Base-by-base conservation (phyloP, 306 rosid genomes). In the Cucurbita moschata region DNA sequence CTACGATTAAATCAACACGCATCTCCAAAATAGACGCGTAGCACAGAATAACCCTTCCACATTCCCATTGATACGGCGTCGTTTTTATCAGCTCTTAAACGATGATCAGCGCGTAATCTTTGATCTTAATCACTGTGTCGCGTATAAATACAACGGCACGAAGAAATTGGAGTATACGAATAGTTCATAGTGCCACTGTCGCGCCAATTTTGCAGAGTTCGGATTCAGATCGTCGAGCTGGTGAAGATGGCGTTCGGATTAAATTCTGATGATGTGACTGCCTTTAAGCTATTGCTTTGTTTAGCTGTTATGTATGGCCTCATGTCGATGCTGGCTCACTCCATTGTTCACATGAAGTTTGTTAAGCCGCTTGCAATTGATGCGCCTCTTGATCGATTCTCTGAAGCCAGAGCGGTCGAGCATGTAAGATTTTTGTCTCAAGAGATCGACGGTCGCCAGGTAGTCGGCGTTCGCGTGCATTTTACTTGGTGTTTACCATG, bases 401-500 rank as follows among this genome's bases (percentile, higher is more conserved):
- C 99, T 1, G 99, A 91, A 81, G 97, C 81, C 35, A 84, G 99
- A 81, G 88, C 99, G 35, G 56, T 91, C 43, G 75, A 89, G 43
- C 99, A 95, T 19, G 83, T 95, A 13, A 91, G 96, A 10, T 38
- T 86, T 10, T 76, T 95, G 85, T 75, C 99, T 53, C 74, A 95
- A 47, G 96, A 91, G 79, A 95, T 95, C 88, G 86, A 81, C n/a
- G 95, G 96, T 62, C 97, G 97, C 77, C 99, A 95, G 75, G 96
- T 92, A 71, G 64, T 42, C 10, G 19, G 62, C n/a, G 14, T 35
- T 57, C 2, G 23, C 19, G 2, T 23, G 8, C 47, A 43, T 15
- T 15, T 60, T 5, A 37, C 52, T 55, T 44, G 26, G 16, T 13
- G 52, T 26, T 13, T 59, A 51, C 39, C 5, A 8, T 9, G 11